phyloP scores from a whole-genome alignment of 257 asterid genomes.

The Petrea volubilis region DNA sequence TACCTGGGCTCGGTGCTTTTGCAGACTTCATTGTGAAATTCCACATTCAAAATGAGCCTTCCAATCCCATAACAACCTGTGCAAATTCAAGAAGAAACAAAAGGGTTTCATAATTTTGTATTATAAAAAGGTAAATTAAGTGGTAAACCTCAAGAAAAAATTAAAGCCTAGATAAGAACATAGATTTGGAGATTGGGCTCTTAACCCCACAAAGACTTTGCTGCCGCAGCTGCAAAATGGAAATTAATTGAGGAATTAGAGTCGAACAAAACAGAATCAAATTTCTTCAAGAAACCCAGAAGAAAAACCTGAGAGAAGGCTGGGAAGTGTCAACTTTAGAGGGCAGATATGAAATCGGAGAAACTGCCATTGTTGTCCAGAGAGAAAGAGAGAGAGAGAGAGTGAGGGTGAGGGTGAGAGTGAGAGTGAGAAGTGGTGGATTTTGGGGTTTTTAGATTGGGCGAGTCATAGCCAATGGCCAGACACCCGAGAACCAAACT shows the following conservation, averaged over 20 bases:
- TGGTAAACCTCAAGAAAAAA: neutral
- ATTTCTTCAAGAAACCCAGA: neutral
- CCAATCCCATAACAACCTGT: constrained; percentile 64
- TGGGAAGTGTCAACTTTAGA: constrained; percentile 8
- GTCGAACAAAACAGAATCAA: neutral
- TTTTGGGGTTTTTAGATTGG: constrained; percentile 10
- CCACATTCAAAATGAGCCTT: constrained; percentile 56
- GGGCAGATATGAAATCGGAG: constrained; percentile 13
- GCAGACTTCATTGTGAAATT: constrained; percentile 64
- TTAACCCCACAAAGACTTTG: constrained; percentile 65
- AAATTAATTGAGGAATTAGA: constrained; percentile 1
- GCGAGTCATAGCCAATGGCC: neutral
- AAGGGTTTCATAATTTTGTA: neutral
- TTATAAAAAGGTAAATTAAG: neutral
- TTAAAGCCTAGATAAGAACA: constrained; percentile 16
- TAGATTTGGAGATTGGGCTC: constrained; percentile 75
- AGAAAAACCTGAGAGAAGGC: too few relatives aligned
- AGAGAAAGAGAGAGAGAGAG: too few relatives aligned
- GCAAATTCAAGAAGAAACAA: neutral
- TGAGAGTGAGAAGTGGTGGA: neutral
- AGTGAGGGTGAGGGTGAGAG: neutral
- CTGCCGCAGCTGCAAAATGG: constrained; percentile 55
- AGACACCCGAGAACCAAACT: neutral
- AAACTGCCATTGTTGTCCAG: constrained; percentile 29
- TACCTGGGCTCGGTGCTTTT: constrained; percentile 74